Evolutionary conservation across 345 rosid genomes (phyloP).

Genomic region (Eutrema japonicum): DNA sequence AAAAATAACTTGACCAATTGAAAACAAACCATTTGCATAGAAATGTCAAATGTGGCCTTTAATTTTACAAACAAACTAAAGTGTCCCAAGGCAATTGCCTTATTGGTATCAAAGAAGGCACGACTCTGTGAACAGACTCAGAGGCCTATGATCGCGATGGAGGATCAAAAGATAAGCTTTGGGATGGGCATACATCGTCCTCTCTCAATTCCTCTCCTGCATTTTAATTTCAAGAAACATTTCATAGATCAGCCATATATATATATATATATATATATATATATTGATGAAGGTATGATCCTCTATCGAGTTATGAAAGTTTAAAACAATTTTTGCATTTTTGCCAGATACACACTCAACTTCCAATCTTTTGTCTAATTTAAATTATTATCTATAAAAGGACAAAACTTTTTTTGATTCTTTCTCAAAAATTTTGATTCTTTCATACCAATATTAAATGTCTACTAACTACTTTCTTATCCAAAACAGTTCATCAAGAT

Average conservation of each 20-base stretch:
- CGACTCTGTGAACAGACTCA: neutral
- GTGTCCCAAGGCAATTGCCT: too few relatives aligned
- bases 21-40: too few relatives aligned
- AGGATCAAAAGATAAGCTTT: conserved; percentile 10
- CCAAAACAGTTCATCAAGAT: conserved; percentile 15
- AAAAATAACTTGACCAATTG: too few relatives aligned
- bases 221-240: conserved; percentile 19
- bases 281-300: neutral
- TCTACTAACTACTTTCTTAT: conserved; percentile 13
- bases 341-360: conserved; percentile 20
- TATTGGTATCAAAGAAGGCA: too few relatives aligned
- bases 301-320: neutral
- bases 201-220: conserved; percentile 35
- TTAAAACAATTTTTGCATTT: neutral
- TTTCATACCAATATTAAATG: conserved; percentile 13
- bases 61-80: too few relatives aligned
- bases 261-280: too few relatives aligned
- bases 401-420: conserved; percentile 37
- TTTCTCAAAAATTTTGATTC: conserved; percentile 19
- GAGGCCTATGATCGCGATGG: neutral
- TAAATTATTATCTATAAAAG: conserved; percentile 18
- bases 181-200: neutral
- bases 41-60: too few relatives aligned
- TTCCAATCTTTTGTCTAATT: conserved; percentile 13
- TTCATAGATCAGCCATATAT: neutral